A percentile compares a stretch with the other conserved stretches of the same genome.
Conservation (phyloP, 2,329 filamentous ascomycete species). For the Coniochaeta sp. region DNA sequence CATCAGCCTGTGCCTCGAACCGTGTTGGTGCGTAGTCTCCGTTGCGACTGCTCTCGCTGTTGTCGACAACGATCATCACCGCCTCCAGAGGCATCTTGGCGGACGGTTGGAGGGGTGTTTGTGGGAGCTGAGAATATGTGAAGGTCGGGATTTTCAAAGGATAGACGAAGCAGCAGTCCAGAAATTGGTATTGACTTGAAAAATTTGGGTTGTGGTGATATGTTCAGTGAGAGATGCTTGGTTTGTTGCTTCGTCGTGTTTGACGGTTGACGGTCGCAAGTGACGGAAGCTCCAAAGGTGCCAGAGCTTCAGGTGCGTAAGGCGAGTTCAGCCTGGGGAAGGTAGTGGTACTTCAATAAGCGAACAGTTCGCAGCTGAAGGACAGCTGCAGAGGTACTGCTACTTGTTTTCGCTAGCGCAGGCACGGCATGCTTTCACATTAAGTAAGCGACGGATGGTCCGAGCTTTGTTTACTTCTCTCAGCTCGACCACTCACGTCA, state of each 20-base stretch:
- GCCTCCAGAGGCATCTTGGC: constrained; percentile 95
- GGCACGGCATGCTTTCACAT: neutral
- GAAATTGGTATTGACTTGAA: neutral
- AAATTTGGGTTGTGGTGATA: neutral
- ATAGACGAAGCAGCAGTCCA: neutral
- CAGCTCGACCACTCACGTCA: constrained; percentile 16
- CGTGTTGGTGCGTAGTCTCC: constrained; percentile 87
- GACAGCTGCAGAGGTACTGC: neutral
- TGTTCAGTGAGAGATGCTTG: constrained; percentile 1
- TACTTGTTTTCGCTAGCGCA: neutral
- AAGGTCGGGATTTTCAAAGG: neutral
- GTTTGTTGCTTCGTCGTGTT: constrained; percentile 3
- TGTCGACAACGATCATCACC: constrained; percentile 99
- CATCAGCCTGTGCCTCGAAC: constrained; percentile 94
- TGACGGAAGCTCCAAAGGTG: constrained; percentile 5
- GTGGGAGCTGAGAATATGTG: constrained; percentile 13
- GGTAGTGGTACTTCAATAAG: neutral
- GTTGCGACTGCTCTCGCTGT: constrained; percentile 97
- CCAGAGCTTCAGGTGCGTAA: constrained; percentile 9
- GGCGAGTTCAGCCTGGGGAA: constrained; percentile 13
- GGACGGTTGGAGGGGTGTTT: constrained; percentile 15
- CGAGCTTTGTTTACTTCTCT: constrained; percentile 20
- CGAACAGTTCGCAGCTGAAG: neutral
- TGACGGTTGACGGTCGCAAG: neutral
- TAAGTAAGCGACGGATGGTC: neutral